Conservation (phyloP, 345 rosid genomes). For the Eucalyptus urophylla region DNA sequence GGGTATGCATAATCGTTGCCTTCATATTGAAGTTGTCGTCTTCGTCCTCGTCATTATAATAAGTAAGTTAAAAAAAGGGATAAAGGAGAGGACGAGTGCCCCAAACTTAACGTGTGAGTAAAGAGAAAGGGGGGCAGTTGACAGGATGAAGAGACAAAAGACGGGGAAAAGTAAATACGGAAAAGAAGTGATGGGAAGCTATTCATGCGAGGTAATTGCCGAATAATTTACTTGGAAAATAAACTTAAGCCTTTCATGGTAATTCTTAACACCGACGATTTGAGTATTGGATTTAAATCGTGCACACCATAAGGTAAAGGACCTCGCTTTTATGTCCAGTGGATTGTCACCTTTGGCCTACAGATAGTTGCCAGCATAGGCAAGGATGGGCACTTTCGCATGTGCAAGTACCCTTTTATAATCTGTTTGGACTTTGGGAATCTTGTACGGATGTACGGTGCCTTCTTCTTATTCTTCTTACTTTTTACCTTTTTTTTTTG, state of each 20-base stretch:
- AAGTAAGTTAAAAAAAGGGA: not conserved
- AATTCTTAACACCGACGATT: not conserved
- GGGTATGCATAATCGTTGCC: not conserved
- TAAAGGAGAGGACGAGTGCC: not conserved
- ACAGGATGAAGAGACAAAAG: not conserved
- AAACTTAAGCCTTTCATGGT: not conserved
- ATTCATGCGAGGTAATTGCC: not conserved
- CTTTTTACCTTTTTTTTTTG: no score
- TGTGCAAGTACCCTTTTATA: not conserved
- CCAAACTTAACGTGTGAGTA: not conserved
- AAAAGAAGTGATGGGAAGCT: not conserved
- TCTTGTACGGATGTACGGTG: not conserved
- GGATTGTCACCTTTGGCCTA: not conserved
- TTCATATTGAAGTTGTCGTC: not conserved
- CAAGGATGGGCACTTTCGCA: not conserved
- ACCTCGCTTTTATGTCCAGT: not conserved
- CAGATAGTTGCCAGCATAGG: not conserved
- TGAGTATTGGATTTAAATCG: not conserved
- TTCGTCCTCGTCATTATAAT: rapidly evolving
- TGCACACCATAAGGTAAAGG: not conserved
- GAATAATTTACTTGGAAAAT: not conserved
- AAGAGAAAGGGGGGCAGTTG: not conserved
- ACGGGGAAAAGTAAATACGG: not conserved
- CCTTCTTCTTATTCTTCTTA: not conserved
- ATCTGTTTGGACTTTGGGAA: not conserved